Conservation (phyloP, 345 rosid species). For the Heritiera fomes region DNA sequence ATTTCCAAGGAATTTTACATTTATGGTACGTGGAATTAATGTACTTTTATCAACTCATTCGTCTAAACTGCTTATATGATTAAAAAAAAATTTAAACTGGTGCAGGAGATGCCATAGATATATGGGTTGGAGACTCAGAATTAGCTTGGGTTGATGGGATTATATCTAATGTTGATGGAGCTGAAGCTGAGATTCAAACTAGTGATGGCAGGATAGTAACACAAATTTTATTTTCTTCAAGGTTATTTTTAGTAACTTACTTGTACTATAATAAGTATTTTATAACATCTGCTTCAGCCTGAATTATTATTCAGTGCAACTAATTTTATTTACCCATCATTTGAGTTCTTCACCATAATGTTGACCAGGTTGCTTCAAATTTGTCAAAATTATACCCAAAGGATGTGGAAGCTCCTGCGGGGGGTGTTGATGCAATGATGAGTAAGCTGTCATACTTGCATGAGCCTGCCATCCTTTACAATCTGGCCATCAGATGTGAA, state of each 20-base stretch:
- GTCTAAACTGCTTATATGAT: neutral
- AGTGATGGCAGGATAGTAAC: constrained; percentile 52
- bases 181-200: constrained; percentile 62
- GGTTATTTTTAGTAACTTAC: neutral
- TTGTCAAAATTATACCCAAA: constrained; percentile 56
- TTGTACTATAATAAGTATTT: neutral
- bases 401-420: constrained; percentile 64
- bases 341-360: neutral
- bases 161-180: constrained; percentile 49
- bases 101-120: constrained; percentile 44
- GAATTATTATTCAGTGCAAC: neutral
- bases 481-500: constrained; percentile 61
- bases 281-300: neutral
- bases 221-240: neutral
- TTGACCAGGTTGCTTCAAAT: constrained; percentile 50
- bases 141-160: constrained; percentile 72
- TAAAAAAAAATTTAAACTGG: neutral
- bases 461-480: constrained; percentile 83
- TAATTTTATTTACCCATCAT: neutral
- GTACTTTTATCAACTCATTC: neutral
- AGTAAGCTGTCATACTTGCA: constrained; percentile 74
- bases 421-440: constrained; percentile 48
- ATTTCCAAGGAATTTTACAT: neutral
- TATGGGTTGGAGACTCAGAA: constrained; percentile 72
- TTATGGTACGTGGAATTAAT: neutral